Evolutionary conservation across 2,329 filamentous ascomycete genomes (phyloP).

Genomic region (Colletotrichum gigasporum): DNA sequence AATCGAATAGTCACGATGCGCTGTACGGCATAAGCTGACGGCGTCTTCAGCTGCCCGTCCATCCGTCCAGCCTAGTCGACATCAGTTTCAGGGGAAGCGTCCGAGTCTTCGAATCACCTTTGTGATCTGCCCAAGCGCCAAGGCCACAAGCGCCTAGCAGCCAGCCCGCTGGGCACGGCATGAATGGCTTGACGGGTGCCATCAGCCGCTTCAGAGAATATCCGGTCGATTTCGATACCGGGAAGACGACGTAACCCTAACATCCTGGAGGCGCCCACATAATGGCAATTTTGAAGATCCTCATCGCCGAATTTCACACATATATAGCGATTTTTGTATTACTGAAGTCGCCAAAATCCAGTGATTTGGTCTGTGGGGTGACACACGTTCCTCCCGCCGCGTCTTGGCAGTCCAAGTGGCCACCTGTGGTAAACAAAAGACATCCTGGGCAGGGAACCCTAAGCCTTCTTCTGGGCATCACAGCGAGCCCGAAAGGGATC

Average conservation of each 20-base stretch:
- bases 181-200: neutral
- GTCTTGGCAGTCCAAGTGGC: conserved; percentile 18
- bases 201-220: neutral
- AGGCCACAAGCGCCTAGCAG: neutral
- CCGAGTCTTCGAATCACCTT: conserved; percentile 3
- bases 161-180: neutral
- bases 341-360: neutral
- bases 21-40: neutral
- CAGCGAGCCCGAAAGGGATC: neutral
- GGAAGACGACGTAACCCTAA: no score
- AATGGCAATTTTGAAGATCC: neutral
- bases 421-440: neutral
- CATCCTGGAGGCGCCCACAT: no score
- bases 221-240: neutral
- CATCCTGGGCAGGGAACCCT: neutral
- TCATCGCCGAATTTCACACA: neutral
- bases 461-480: neutral
- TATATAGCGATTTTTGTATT: neutral
- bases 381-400: neutral
- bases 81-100: conserved; percentile 3
- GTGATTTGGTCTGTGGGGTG: conserved; percentile 5
- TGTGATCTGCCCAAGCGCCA: neutral
- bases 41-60: neutral
- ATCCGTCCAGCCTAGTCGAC: neutral
- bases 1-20: no score